Evolutionary conservation across 2,329 filamentous ascomycete species (phyloP).

Genomic region (Fonsecaea nubica): DNA sequence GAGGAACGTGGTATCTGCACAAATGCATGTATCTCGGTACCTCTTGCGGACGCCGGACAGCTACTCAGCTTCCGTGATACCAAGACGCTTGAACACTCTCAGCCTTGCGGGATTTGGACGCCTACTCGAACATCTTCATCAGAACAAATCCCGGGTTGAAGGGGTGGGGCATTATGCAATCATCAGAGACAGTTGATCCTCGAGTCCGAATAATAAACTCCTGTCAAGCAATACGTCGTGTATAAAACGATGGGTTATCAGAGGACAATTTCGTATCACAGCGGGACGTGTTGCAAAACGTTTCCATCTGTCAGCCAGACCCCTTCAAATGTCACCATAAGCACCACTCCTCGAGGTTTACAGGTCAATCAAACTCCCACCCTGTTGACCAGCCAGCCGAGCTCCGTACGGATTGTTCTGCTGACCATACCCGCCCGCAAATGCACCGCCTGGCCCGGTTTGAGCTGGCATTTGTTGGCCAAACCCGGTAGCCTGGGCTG

Average conservation of each 20-base stretch:
- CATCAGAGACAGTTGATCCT: neutral
- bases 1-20: neutral
- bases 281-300: neutral
- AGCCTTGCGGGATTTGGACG: neutral
- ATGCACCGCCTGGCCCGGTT: constrained; percentile 59
- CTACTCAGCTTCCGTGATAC: neutral
- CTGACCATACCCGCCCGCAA: constrained; percentile 52
- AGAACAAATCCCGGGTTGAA: neutral
- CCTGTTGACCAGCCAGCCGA: constrained; percentile 55
- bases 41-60: neutral
- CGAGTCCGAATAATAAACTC: constrained; percentile 7
- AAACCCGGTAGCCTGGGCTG: constrained; percentile 77
- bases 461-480: constrained; percentile 57
- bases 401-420: constrained; percentile 63
- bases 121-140: neutral
- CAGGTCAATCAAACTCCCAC: constrained; percentile 68
- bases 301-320: neutral
- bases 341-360: constrained; percentile 41
- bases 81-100: neutral
- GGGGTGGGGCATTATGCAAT: neutral
- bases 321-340: neutral
- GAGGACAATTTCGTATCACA: constrained; percentile 21
- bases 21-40: no score
- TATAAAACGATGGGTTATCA: constrained; percentile 10
- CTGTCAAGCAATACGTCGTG: constrained; percentile 10